Evolutionary conservation across 306 rosid species (phyloP), one percentile per base, ranked within the genome.

Genomic region (Malus sylvestris): DNA sequence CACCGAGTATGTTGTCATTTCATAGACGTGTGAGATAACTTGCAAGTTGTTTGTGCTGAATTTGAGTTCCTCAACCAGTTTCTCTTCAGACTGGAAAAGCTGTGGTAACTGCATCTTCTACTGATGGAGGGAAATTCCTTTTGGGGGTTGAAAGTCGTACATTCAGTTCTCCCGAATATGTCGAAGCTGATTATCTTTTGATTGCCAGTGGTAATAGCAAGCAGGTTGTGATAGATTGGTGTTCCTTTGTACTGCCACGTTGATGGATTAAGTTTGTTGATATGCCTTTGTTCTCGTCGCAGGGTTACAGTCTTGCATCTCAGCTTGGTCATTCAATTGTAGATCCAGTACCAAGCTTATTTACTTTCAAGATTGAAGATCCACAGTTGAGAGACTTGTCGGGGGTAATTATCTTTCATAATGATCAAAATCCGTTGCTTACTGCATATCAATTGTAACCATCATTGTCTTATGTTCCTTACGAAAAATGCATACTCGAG

Each of bases 271-370:
- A 46, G 44, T 62, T 69, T 85, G 71, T 30, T 79, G 40, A 81
- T 71, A 22, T 65, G 73, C 73, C 82, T 33, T 80, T 76, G 68
- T 81, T 75, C 68, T 60, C 79, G 72, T 84, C 58, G 67, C 55
- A 94, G 98, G 98, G 98, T 76, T 89, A 90, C 64, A 75, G 84
- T 83, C 94, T 94, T 75, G 96, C 96, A 75, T 83, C 90, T 78
- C 97, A 94, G 81, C 97, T 94, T 77, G 97, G 96, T 61, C 98
- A 94, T 89, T 90, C 96, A 25, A 84, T 90, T 72, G 88, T 91
- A 22, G 97, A 94, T 79, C 94, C 98, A 25, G 88, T 90, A 59
- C 97, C 97, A 3, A 94, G 98, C 84, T 79, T 94, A 80, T 91
- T 94, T 83, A 91, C 98, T 27, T 89, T 94, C 87, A 94, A 94